Base-by-base conservation (phyloP, 345 rosid genomes). In the Streptanthus diversifolius region DNA sequence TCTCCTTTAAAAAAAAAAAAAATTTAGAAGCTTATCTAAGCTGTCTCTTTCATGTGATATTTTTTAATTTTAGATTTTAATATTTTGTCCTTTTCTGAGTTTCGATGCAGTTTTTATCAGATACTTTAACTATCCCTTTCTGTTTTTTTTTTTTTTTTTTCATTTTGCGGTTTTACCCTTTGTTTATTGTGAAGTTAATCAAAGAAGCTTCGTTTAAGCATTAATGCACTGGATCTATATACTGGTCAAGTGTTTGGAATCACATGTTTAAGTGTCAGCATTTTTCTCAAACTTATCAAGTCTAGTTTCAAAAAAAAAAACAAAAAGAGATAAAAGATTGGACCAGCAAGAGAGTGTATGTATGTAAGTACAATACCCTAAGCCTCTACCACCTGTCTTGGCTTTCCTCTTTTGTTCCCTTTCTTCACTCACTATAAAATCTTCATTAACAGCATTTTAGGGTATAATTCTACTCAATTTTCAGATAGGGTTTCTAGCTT, bases 31-130 rank as follows among this genome's bases (percentile, higher is more conserved):
- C 72, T 77, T 57, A 71, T 59, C 67, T 71, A 71, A 66, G 71
- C 80, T 77, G 80, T 65, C 77, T 57, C 77, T 77, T 77, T 77
- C 80, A 77, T 77, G 49, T 66, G 72, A 29, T 57, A 4, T 67
- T 49, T 32, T 55, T 64, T 32, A 32, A 10, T 30, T 61, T n/a
- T 53, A 33, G 17, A 17, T 25, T 49, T 29, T 29, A 36, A 32
- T 17, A 15, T 30, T 60, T 69, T 68, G 79, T 75, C 79, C 74
- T 43, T 62, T 75, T 35, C 18, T 61, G 30, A 21, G 76, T 77
- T 77, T 77, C 27, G 80, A 64, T 64, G 72, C 61, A 62, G 30
- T 24, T 39, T 70, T 63, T 70, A n/a, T 54, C 44, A 70, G 44
- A 70, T 52, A 43, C 77, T 73, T 66, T 55, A 64, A 2, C n/a